phyloP scores from a whole-genome alignment of 768 basidiomycete species.

The Hydnum rufescens region DNA sequence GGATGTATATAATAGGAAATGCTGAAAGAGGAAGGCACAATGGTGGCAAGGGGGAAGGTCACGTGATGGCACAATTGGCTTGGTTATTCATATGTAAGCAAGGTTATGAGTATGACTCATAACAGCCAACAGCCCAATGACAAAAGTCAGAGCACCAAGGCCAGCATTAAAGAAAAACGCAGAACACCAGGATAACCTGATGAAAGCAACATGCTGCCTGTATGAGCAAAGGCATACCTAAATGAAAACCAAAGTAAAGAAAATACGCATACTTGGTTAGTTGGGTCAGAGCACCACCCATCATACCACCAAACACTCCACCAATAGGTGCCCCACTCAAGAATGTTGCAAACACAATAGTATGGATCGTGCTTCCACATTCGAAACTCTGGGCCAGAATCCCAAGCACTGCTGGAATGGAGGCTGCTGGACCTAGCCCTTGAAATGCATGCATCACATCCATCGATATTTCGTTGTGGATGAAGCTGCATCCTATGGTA shows the following conservation, averaged over 20 bases:
- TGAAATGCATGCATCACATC: constrained; percentile 58
- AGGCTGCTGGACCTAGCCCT: constrained; percentile 62
- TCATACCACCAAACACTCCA: constrained; percentile 41
- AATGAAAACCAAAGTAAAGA: neutral
- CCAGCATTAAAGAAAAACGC: constrained; percentile 26
- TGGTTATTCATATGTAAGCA: too few relatives aligned
- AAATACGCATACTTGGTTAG: constrained; percentile 17
- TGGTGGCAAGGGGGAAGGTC: too few relatives aligned
- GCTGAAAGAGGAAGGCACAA: too few relatives aligned
- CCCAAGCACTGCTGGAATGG: constrained; percentile 59
- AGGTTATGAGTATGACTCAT: constrained; percentile 27
- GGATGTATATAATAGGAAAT: too few relatives aligned
- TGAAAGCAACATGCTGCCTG: too few relatives aligned
- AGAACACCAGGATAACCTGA: constrained; percentile 40
- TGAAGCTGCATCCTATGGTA: constrained; percentile 40
- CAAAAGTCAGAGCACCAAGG: constrained; percentile 1
- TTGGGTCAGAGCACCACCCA: constrained; percentile 59
- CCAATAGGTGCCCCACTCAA: constrained; percentile 74
- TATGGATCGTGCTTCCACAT: constrained; percentile 36
- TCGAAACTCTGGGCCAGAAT: constrained; percentile 69
- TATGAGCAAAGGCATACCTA: neutral
- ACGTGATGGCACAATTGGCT: too few relatives aligned
- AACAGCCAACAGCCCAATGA: constrained; percentile 35
- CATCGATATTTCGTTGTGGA: constrained; percentile 36
- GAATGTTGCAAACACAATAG: constrained; percentile 66